Evolutionary conservation across 441 rosid genomes (phyloP), one percentile per base, ranked within the genome.

Genomic region (Melastoma candidum): DNA sequence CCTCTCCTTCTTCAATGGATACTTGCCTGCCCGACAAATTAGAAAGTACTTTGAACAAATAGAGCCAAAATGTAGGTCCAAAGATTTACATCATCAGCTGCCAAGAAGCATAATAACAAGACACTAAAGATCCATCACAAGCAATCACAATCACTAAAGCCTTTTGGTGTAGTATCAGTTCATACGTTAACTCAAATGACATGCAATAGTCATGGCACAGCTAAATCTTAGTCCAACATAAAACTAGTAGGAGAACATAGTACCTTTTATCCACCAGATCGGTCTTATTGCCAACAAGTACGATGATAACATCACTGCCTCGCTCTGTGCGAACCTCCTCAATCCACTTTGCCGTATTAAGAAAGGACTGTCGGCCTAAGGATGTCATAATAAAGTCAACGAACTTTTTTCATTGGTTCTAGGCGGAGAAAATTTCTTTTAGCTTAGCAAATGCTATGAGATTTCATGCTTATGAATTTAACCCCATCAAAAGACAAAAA

Each of bases 291-390:
- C 59, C 59, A 46, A 56, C 51, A 2, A 56, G 59, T 3, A 56
- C 59, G 26, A 56, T 56, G 49, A 56, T 56, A 46, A 56, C 59
- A 56, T 56, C 59, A 13, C 59, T 56, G 27, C 59, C 59, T 41
- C 59, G 46, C 29, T 56, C 59, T 7, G 48, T 56, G 51, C 59
- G 59, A 10, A 56, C 59, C 48, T 56, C 59, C 26, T 56, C 59
- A 26, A 56, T 56, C 59, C 59, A 56, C 32, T 56, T 56, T n/a
- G 59, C 26, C 13, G 59, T 56, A 47, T 56, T 56, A 14, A 56
- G 59, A 49, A 56, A 56, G 7, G 59, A 56, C 47, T 56, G 59
- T 47, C 59, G 59, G 32, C 59, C 59, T 56, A 49, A 56, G 8
- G 32, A 36, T 14, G 43, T n/a, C 56, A 39, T 52, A 36, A 32